A percentile compares a stretch with the other conserved stretches of the same genome.
phyloP scores from a whole-genome alignment of 1,284 basidiomycete genomes.

The Leucoagaricus sp. region DNA sequence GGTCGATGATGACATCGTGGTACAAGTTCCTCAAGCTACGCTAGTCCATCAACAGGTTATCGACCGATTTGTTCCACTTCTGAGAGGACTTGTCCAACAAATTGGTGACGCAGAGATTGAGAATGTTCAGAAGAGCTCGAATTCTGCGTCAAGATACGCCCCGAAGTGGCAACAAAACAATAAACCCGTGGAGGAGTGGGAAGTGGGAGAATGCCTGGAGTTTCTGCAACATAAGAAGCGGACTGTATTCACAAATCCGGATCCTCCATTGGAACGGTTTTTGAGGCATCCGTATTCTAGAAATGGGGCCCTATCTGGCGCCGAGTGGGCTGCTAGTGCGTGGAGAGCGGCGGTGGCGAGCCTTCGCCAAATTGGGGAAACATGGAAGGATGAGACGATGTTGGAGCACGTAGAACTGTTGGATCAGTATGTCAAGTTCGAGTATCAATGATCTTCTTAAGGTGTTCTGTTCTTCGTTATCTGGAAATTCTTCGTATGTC shows the following conservation, averaged over 20 bases:
- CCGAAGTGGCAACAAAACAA: conserved; percentile 47
- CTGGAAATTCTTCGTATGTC: too few relatives aligned
- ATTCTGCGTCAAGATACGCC: conserved; percentile 52
- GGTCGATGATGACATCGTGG: conserved; percentile 52
- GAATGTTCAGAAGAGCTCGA: conserved; percentile 18
- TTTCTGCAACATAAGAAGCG: conserved; percentile 49
- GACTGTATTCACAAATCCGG: conserved; percentile 29
- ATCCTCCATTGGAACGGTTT: conserved; percentile 52
- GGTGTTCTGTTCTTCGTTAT: too few relatives aligned
- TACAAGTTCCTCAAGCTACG: conserved; percentile 36
- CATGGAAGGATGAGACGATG: conserved; percentile 54
- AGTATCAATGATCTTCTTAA: conserved; percentile 39
- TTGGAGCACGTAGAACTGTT: conserved; percentile 50
- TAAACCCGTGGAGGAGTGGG: conserved; percentile 49
- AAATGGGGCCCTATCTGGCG: conserved; percentile 55
- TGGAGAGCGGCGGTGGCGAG: conserved; percentile 57
- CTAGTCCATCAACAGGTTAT: conserved; percentile 68
- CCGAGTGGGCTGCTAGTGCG: conserved; percentile 68
- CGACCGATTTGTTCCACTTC: conserved; percentile 63
- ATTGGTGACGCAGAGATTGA: conserved; percentile 50
- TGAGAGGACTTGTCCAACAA: conserved; percentile 56
- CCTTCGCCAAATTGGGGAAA: conserved; percentile 47
- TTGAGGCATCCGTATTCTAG: conserved; percentile 47
- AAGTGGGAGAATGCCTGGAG: conserved; percentile 49
- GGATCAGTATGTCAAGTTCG: conserved; percentile 44